These are phyloP conservation scores for Solanum habrochaites DNA, from an alignment of 257 asterid species.

Conservation along the genomic window DNA sequence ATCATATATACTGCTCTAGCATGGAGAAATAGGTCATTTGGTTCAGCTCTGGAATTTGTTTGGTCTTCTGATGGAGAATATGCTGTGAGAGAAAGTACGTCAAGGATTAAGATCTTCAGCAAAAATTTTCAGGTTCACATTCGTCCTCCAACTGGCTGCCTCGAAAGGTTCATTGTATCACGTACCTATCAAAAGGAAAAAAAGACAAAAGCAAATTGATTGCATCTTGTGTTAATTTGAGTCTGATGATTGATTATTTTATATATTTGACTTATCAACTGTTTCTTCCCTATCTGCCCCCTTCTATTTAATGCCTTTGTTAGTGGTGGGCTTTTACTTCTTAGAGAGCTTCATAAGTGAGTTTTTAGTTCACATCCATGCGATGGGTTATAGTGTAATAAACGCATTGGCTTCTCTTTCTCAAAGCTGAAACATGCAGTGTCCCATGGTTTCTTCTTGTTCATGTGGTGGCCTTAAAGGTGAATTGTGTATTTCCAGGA, in stretches of 20 bases:
- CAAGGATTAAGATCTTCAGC: slow-evolving; percentile 77
- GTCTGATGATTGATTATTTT: background rate
- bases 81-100: slow-evolving; percentile 96
- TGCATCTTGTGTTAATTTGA: background rate
- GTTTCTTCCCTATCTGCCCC: background rate
- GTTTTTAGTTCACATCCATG: background rate
- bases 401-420: background rate
- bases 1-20: slow-evolving; percentile 95
- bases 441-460: background rate
- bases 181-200: background rate
- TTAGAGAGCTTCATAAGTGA: background rate
- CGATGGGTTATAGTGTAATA: background rate
- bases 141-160: background rate
- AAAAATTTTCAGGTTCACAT: slow-evolving; percentile 65
- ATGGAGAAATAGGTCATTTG: slow-evolving; percentile 98
- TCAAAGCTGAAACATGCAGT: background rate
- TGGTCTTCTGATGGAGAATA: slow-evolving; percentile 98
- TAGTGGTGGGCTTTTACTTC: background rate
- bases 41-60: slow-evolving; percentile 89
- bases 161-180: background rate
- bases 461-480: background rate
- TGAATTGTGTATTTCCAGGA: slow-evolving; percentile 48
- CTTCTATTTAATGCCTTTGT: background rate
- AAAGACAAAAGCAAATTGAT: background rate
- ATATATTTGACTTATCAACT: background rate